Conservation (phyloP, 371 early-diverging fungal genomes). For the Lichtheimia ramosa region DNA sequence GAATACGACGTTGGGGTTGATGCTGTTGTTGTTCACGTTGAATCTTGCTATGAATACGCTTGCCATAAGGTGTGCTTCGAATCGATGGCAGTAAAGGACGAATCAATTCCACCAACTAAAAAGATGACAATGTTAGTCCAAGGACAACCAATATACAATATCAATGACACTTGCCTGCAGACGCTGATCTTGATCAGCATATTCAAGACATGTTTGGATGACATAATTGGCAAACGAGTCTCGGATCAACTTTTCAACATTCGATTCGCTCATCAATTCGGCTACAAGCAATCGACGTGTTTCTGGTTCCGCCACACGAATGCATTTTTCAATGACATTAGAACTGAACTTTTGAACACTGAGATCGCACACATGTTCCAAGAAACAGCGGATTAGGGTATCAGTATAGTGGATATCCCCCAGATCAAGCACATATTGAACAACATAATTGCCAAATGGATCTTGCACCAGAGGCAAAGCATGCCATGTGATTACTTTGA, state of each 20-base stretch:
- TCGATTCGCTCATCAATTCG: constrained; percentile 66
- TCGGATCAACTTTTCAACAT: constrained; percentile 74
- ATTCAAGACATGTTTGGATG: constrained; percentile 88
- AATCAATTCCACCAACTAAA: constrained; percentile 74
- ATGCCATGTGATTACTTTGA: constrained; percentile 71
- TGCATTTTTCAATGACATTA: constrained; percentile 93
- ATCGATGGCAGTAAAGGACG: constrained; percentile 75
- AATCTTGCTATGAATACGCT: constrained; percentile 83
- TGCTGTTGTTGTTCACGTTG: constrained; percentile 48
- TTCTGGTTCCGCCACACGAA: constrained; percentile 72
- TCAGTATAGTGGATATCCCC: constrained; percentile 65
- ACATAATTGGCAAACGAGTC: constrained; percentile 93
- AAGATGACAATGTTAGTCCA: not conserved
- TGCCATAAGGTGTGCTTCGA: constrained; percentile 86
- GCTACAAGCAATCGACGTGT: constrained; percentile 71
- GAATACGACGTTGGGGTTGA: constrained; percentile 1
- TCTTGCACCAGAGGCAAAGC: constrained; percentile 84
- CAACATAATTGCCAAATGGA: constrained; percentile 98
- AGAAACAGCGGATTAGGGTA: constrained; percentile 70
- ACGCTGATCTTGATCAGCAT: constrained; percentile 75
- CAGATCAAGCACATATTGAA: constrained; percentile 93
- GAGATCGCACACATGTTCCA: constrained; percentile 73
- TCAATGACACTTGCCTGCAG: constrained; percentile 39
- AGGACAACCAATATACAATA: not conserved
- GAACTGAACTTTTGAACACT: constrained; percentile 92